These are phyloP conservation scores for Daldinia loculata DNA, from an alignment of 495 filamentous ascomycete genomes.

Conservation along the genomic window DNA sequence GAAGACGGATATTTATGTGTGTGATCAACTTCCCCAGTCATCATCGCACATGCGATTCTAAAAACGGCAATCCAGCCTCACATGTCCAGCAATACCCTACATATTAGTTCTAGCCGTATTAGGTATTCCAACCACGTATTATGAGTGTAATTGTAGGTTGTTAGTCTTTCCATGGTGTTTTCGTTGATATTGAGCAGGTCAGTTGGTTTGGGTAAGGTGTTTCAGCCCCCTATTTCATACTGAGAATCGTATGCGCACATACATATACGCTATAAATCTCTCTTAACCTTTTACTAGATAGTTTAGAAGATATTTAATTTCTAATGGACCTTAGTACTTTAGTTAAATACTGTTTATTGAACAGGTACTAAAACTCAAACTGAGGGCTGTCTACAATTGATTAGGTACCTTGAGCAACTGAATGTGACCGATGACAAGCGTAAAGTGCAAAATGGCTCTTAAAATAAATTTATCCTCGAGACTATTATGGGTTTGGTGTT, in stretches of 20 bases:
- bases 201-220: not conserved
- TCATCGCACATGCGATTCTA: constrained; percentile 38
- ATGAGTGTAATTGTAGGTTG: not conserved
- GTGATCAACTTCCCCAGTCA: constrained; percentile 10
- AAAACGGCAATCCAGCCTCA: constrained; percentile 24
- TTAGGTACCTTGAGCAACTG: no score
- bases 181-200: not conserved
- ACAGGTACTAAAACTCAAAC: no score
- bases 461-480: not conserved
- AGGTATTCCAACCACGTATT: not conserved
- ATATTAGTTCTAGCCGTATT: constrained; percentile 12
- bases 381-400: no score
- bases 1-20: not conserved
- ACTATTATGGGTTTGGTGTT: no score
- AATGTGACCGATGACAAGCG: not conserved
- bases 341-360: not conserved
- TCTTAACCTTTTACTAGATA: not conserved
- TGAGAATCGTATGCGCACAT: not conserved
- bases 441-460: not conserved
- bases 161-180: not conserved
- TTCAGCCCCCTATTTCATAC: not conserved
- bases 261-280: not conserved
- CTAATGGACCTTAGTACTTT: not conserved
- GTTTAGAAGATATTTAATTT: not conserved
- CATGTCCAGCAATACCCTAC: constrained; percentile 6